A percentile compares a stretch with the other conserved stretches of the same genome.
Evolutionary conservation across 2,329 filamentous ascomycete genomes (phyloP).

Genomic region (Colletotrichum sp.): DNA sequence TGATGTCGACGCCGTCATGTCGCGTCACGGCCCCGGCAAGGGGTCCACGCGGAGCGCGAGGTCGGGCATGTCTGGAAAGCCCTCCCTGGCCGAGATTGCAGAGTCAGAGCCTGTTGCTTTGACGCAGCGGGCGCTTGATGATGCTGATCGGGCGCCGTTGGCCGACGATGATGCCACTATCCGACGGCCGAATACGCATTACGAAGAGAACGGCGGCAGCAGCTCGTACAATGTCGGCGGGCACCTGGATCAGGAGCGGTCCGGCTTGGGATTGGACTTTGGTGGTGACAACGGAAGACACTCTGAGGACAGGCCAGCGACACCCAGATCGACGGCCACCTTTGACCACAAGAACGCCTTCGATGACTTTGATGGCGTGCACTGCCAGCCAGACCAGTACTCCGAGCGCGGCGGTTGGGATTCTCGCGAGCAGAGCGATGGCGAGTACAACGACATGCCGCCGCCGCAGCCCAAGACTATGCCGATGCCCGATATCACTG

Average conservation of each 20-base stretch:
- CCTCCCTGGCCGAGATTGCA: constrained; percentile 61
- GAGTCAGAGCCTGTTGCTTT: constrained; percentile 60
- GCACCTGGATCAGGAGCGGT: constrained; percentile 31
- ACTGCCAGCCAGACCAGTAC: constrained; percentile 65
- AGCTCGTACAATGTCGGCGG: constrained; percentile 31
- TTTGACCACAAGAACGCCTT: constrained; percentile 68
- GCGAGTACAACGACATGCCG: neutral
- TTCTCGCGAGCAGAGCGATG: constrained; percentile 12
- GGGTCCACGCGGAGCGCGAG: constrained; percentile 56
- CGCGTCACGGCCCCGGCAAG: constrained; percentile 61
- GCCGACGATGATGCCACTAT: constrained; percentile 42
- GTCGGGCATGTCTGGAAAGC: constrained; percentile 44
- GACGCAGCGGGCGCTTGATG: constrained; percentile 57
- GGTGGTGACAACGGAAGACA: constrained; percentile 2
- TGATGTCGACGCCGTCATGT: constrained; percentile 46
- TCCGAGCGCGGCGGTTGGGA: constrained; percentile 22
- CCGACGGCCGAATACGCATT: constrained; percentile 26
- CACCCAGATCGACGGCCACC: constrained; percentile 35
- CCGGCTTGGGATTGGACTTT: constrained; percentile 11
- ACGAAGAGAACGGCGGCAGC: constrained; percentile 9
- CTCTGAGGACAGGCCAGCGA: constrained; percentile 29
- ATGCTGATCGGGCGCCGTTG: constrained; percentile 51
- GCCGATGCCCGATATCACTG: constrained; percentile 23
- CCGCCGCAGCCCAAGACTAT: constrained; percentile 23
- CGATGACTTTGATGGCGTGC: constrained; percentile 82